Percentiles rank a stretch among this genome's conserved stretches.
These are phyloP conservation scores for Dactylellina haptotyla DNA, from an alignment of 2,329 filamentous ascomycete genomes.

Conservation along the genomic window DNA sequence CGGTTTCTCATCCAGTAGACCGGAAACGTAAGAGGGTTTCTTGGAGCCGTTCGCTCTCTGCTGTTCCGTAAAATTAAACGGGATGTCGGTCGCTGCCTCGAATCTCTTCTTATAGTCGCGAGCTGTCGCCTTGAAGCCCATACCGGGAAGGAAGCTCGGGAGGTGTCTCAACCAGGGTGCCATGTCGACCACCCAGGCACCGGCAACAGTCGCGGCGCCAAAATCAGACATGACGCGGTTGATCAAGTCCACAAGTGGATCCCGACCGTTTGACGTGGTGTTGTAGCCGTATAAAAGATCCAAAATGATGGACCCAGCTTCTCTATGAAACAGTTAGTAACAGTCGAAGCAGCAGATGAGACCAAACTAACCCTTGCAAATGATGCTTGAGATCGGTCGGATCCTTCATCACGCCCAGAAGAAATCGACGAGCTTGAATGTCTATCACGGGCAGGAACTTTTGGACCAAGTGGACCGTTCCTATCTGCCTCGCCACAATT, in stretches of 20 bases:
- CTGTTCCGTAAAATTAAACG: conserved; percentile 60
- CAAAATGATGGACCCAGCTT: conserved; percentile 62
- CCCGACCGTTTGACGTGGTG: conserved; percentile 59
- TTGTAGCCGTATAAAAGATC: conserved; percentile 62
- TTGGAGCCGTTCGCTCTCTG: conserved; percentile 60
- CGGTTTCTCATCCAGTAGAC: conserved; percentile 64
- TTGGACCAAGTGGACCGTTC: conserved; percentile 56
- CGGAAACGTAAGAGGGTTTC: conserved; percentile 61
- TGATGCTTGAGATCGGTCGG: not conserved
- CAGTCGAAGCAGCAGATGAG: not conserved
- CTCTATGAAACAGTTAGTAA: conserved; percentile 57
- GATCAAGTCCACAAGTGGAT: conserved; percentile 59
- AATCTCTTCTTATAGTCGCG: conserved; percentile 31
- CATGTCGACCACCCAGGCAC: conserved; percentile 60
- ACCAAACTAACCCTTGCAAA: conserved; percentile 57
- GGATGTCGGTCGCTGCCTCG: conserved; percentile 53
- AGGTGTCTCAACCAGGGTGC: conserved; percentile 59
- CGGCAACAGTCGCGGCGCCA: conserved; percentile 60
- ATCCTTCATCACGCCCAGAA: conserved; percentile 38
- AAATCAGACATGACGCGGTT: conserved; percentile 59
- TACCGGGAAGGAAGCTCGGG: conserved; percentile 58
- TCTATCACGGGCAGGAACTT: conserved; percentile 58
- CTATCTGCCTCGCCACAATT: conserved; percentile 58
- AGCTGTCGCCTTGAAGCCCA: conserved; percentile 56
- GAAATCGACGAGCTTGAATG: conserved; percentile 59